phyloP scores from a whole-genome alignment of 2,329 filamentous ascomycete genomes.

The Paecilomyces variotii region DNA sequence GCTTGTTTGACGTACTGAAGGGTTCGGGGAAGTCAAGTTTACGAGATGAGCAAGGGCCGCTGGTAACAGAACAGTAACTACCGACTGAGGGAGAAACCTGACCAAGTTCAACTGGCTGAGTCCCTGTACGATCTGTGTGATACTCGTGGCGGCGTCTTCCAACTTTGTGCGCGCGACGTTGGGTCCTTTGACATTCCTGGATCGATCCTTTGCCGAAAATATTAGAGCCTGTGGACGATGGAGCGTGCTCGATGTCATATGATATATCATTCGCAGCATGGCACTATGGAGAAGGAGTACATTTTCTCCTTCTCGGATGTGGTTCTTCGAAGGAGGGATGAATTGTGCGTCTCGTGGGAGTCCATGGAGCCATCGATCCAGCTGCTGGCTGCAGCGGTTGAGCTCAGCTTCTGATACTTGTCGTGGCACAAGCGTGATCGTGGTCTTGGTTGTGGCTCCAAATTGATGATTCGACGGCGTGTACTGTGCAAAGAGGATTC shows the following conservation, averaged over 20 bases:
- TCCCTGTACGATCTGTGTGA: constrained; percentile 69
- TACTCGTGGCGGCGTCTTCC: constrained; percentile 70
- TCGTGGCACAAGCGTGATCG: constrained; percentile 77
- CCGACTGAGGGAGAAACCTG: constrained; percentile 70
- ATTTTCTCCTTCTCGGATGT: constrained; percentile 43
- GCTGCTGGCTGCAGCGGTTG: constrained; percentile 63
- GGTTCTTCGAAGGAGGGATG: constrained; percentile 51
- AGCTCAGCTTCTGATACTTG: constrained; percentile 72
- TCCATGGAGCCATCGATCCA: constrained; percentile 63
- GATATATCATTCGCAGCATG: constrained; percentile 85
- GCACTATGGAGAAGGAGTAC: constrained; percentile 60
- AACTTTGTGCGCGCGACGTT: constrained; percentile 70
- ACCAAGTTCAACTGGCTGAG: constrained; percentile 64
- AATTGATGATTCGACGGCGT: constrained; percentile 75
- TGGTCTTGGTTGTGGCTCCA: constrained; percentile 56
- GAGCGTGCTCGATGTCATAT: constrained; percentile 79
- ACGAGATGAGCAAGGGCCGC: constrained; percentile 84
- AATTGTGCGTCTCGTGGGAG: constrained; percentile 65
- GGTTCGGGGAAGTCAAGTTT: constrained; percentile 71
- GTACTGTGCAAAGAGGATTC: constrained; percentile 80
- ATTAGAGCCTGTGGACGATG: constrained; percentile 79
- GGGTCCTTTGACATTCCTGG: constrained; percentile 48
- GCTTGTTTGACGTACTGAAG: constrained; percentile 59
- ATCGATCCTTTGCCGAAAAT: constrained; percentile 43
- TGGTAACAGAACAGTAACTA: constrained; percentile 75